Evolutionary conservation across 257 asterid species (phyloP).

Genomic region (Solanum commersonii): DNA sequence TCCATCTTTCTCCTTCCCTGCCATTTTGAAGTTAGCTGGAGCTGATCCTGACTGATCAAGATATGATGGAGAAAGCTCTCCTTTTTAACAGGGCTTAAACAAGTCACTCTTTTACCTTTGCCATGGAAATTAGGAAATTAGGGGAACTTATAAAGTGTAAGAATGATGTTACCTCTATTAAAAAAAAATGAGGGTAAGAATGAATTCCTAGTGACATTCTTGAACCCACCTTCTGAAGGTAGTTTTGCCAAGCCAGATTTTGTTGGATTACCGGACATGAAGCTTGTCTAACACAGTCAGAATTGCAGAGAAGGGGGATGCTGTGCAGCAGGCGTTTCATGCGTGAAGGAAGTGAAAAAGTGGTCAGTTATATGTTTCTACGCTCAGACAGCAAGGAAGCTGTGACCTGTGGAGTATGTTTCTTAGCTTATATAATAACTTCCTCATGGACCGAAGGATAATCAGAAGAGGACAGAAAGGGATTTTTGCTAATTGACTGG

Average conservation of each 20-base stretch:
- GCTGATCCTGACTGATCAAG: neutral
- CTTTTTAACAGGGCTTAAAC: neutral
- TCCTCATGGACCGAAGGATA: neutral
- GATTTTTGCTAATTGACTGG: neutral
- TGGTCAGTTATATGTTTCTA: neutral
- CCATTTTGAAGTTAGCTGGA: neutral
- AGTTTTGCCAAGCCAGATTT: neutral
- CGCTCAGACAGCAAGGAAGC: neutral
- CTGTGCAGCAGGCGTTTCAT: neutral
- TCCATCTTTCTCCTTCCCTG: neutral
- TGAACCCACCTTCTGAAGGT: neutral
- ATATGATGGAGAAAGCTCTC: neutral
- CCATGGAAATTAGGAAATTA: neutral
- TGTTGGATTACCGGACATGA: neutral
- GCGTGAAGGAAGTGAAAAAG: neutral
- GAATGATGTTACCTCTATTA: neutral
- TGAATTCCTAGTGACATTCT: neutral
- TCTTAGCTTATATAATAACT: neutral
- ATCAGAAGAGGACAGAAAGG: neutral
- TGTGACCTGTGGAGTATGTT: neutral
- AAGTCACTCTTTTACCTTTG: neutral
- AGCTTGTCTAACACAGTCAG: neutral
- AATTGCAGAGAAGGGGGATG: neutral
- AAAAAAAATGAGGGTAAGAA: neutral
- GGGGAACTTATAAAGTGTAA: neutral